These are phyloP conservation scores for Apiospora marii DNA, from an alignment of 2,329 filamentous ascomycete species.

Conservation along the genomic window DNA sequence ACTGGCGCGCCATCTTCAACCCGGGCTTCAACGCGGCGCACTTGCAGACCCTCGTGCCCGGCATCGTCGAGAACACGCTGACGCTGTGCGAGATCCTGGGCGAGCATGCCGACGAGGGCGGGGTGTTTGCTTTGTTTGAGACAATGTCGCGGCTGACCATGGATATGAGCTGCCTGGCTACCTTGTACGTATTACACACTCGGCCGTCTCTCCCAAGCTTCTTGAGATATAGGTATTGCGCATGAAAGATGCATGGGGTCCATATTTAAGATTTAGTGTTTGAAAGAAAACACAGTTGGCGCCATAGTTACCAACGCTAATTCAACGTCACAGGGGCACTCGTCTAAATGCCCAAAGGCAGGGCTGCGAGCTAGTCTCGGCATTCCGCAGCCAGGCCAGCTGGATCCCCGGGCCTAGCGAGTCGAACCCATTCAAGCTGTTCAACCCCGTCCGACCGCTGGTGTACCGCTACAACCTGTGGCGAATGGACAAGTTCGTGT, in stretches of 20 bases:
- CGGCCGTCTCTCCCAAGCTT: slow-evolving; percentile 26
- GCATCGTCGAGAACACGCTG: slow-evolving; percentile 47
- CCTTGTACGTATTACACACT: slow-evolving; percentile 42
- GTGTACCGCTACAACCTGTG: not conserved
- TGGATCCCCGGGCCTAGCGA: slow-evolving; percentile 32
- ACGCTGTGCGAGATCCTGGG: slow-evolving; percentile 44
- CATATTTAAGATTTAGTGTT: too few relatives aligned
- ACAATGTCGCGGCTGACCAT: slow-evolving; percentile 48
- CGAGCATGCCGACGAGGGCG: slow-evolving; percentile 37
- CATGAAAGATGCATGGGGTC: too few relatives aligned
- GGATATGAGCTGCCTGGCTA: slow-evolving; percentile 45
- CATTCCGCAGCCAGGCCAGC: slow-evolving; percentile 31
- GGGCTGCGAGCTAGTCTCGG: slow-evolving; percentile 32
- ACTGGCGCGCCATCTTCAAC: slow-evolving; percentile 40
- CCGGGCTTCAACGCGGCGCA: slow-evolving; percentile 49
- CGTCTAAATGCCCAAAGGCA: slow-evolving; percentile 35
- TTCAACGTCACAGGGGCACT: slow-evolving; percentile 29
- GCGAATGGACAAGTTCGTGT: slow-evolving; percentile 36
- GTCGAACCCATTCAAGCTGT: slow-evolving; percentile 27
- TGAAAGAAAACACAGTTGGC: too few relatives aligned
- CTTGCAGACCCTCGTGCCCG: slow-evolving; percentile 44
- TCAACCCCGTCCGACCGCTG: slow-evolving; percentile 34
- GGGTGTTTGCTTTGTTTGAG: slow-evolving; percentile 45
- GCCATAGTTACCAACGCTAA: slow-evolving; percentile 24
- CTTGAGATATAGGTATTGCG: too few relatives aligned